These are phyloP conservation scores for Mycena rebaudengoi DNA, from an alignment of 768 basidiomycete genomes.

Conservation along the genomic window DNA sequence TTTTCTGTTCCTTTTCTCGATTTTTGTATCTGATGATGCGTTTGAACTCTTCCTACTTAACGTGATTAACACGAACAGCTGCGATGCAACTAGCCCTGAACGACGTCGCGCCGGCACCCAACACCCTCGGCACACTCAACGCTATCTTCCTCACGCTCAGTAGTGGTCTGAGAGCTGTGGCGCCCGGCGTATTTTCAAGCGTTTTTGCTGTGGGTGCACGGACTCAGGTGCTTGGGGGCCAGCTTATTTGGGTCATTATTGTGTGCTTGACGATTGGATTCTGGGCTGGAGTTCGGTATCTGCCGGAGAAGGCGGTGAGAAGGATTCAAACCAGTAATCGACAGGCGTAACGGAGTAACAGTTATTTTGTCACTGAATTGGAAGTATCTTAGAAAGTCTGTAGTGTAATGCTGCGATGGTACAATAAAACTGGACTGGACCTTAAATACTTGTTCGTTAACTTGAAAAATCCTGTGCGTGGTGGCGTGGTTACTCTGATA, in stretches of 20 bases:
- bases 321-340: not conserved
- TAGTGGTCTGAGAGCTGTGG: not conserved
- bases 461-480: too few relatives aligned
- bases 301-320: conserved; percentile 8
- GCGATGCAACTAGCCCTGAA: conserved; percentile 14
- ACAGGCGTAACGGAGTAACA: conserved; percentile 2
- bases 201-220: conserved; percentile 9
- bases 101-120: conserved; percentile 11
- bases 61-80: not conserved
- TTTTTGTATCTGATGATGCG: not conserved
- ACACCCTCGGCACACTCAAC: conserved; percentile 14
- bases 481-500: too few relatives aligned
- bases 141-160: conserved; percentile 8
- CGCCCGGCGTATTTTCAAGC: conserved; percentile 9
- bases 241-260: conserved; percentile 12
- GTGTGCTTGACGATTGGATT: not conserved
- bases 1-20: not conserved
- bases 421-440: not conserved
- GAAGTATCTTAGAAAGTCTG: conserved; percentile 4
- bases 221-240: conserved; percentile 1
- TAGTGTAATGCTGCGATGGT: not conserved
- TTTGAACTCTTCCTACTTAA: not conserved
- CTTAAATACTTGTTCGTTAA: too few relatives aligned
- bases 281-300: not conserved
- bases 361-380: conserved; percentile 1